phyloP scores from a whole-genome alignment of 768 basidiomycete species.

The Tulasnella sp. region DNA sequence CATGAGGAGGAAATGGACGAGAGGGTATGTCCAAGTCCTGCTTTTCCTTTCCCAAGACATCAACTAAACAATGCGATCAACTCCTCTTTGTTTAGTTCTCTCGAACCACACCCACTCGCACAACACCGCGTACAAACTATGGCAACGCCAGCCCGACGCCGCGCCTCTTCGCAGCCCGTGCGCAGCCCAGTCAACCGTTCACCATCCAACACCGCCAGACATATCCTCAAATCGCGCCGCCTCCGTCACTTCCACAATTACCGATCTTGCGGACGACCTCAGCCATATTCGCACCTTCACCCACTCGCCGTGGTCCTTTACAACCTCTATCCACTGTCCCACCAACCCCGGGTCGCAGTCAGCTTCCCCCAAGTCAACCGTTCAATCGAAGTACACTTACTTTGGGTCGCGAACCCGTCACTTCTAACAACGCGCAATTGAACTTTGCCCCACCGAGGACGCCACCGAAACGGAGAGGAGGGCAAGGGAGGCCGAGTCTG shows the following conservation, averaged over 20 bases:
- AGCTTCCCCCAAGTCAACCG: not conserved
- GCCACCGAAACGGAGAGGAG: not conserved
- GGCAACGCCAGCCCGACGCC: not conserved
- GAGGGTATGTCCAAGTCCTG: not conserved
- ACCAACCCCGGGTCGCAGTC: not conserved
- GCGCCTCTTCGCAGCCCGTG: not conserved
- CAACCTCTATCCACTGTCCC: too few relatives aligned
- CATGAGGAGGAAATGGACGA: not conserved
- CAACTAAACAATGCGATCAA: not conserved
- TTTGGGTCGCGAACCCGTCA: not conserved
- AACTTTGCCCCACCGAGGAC: slow-evolving; percentile 1
- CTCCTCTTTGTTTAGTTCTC: not conserved
- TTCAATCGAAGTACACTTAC: not conserved
- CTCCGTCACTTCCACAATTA: not conserved
- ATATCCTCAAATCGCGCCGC: not conserved
- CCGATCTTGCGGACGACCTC: not conserved
- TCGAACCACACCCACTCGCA: not conserved
- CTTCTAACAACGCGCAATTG: not conserved
- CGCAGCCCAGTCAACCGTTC: not conserved
- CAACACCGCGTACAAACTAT: not conserved
- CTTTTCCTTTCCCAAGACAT: not conserved
- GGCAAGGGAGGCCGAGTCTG: not conserved
- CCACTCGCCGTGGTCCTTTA: too few relatives aligned
- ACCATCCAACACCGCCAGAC: not conserved
- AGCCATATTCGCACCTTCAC: not conserved